Evolutionary conservation across 2,329 filamentous ascomycete genomes (phyloP).

Genomic region (Aspergillus eucalypticola): DNA sequence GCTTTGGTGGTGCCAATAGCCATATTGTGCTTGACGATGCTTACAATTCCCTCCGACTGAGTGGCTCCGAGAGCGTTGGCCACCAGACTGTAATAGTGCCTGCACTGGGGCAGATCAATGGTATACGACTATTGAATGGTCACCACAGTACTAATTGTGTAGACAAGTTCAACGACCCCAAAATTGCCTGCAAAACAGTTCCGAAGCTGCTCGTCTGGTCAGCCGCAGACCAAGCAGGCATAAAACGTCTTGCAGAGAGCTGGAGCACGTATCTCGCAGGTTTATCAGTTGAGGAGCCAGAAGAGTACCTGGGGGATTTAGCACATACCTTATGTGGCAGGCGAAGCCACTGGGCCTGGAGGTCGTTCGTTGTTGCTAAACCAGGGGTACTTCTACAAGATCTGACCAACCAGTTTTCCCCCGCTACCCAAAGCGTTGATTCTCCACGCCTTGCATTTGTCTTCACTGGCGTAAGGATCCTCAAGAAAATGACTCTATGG

Average conservation of each 20-base stretch:
- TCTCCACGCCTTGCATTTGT: background rate
- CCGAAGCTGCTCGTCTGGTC: constrained; percentile 13
- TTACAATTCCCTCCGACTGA: constrained; percentile 4
- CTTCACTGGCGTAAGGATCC: constrained; percentile 1
- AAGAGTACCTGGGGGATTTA: background rate
- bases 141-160: background rate
- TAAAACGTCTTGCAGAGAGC: constrained; percentile 3
- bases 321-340: constrained; percentile 8
- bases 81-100: constrained; percentile 3
- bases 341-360: constrained; percentile 2
- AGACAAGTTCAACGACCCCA: too few relatives aligned
- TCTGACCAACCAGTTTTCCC: background rate
- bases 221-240: constrained; percentile 11
- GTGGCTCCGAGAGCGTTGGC: background rate
- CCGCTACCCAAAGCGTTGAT: background rate
- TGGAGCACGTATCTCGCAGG: background rate
- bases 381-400: background rate
- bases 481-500: background rate
- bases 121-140: background rate
- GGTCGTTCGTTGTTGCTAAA: background rate
- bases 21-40: constrained; percentile 29
- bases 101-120: background rate
- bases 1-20: constrained; percentile 29
- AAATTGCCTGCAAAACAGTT: background rate
- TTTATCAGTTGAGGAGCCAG: background rate